Base-by-base conservation (phyloP, 768 basidiomycete genomes). In the Lactarius quietus region DNA sequence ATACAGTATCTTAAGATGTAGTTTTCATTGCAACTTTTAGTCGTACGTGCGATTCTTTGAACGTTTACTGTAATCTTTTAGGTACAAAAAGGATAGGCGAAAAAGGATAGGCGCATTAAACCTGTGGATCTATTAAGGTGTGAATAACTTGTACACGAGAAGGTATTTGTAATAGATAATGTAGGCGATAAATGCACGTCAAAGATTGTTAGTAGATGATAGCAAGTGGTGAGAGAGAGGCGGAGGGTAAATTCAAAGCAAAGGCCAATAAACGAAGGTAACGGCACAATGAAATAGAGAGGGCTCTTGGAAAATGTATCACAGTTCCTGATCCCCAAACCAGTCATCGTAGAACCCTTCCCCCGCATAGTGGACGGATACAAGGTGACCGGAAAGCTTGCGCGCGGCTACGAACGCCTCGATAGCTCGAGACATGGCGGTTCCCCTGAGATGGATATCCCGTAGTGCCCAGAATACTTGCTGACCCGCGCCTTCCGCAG, bases 401-500 rank as follows among this genome's bases (percentile, higher is more conserved):
- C 54, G 41, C 2, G 64, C 26, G 7, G 43, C 59, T 6, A 57
- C 12, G 36, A 61, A 65, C 4, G 54, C 45, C 20, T 38, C 64
- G 10, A 65, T 38, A n/a, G 43, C 17, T 18, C 20, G 54, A 26
- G 54, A 31, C n/a, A 33, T 29, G 28, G 12, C 1, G 28, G 43
- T 20, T 8, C 23, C 54, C 35, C 36, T 65, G 17, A 66, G 39
- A 26, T 58, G 38, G 1, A 66, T 61, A 6, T 58, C 61, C 5
- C 18, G 48, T 31, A 66, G 10, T 26, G 48, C 61, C 31, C 31
- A 61, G 20, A 66, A 29, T 18, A 58, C 45, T 15, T 35, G 39
- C 8, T 18, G 45, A 12, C 35, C 14, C 28, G 3, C 29, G 23
- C 55, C 31, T 2, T 20, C 20, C 3, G 5, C 23, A 2, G 56